Evolutionary conservation across 1,139 yeast species (phyloP).

Genomic region (Citeromyces hawaiiensis): DNA sequence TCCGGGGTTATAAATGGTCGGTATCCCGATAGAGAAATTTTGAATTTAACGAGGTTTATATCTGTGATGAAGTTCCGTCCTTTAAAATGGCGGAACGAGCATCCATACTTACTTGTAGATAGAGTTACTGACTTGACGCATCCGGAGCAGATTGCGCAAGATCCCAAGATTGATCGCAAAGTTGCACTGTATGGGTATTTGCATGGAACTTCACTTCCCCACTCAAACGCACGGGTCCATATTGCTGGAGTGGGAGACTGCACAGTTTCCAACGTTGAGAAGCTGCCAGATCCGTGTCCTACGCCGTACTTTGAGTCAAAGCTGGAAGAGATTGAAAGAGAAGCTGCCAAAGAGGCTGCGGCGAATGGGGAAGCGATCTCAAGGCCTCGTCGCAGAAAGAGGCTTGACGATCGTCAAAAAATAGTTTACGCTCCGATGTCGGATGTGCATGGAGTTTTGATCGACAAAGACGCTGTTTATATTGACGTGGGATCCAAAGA

Average conservation of each 20-base stretch:
- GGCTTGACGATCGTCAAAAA: slow-evolving; percentile 89
- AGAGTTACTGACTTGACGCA: slow-evolving; percentile 93
- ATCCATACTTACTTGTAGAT: slow-evolving; percentile 86
- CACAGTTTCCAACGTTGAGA: slow-evolving; percentile 62
- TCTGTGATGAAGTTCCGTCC: slow-evolving; percentile 98
- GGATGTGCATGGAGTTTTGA: slow-evolving; percentile 94
- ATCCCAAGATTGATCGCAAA: slow-evolving; percentile 77
- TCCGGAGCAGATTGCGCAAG: slow-evolving; percentile 64
- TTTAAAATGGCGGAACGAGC: slow-evolving; percentile 96
- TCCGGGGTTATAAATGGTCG: slow-evolving; percentile 96
- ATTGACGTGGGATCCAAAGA: slow-evolving; percentile 67
- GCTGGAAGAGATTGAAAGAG: slow-evolving; percentile 68
- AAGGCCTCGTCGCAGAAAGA: slow-evolving; percentile 51
- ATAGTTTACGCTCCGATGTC: slow-evolving; percentile 98
- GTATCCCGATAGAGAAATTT: slow-evolving; percentile 92
- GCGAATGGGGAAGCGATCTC: slow-evolving; percentile 39
- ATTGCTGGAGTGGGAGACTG: slow-evolving; percentile 95
- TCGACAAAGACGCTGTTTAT: slow-evolving; percentile 95
- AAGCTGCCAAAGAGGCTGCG: slow-evolving; percentile 50
- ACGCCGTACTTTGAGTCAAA: slow-evolving; percentile 87
- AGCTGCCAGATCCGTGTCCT: slow-evolving; percentile 97
- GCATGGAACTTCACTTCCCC: slow-evolving; percentile 83
- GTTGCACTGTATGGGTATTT: slow-evolving; percentile 89
- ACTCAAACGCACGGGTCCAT: slow-evolving; percentile 69
- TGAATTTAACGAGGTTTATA: slow-evolving; percentile 83